phyloP scores from a whole-genome alignment of 1,284 basidiomycete species.

The Cutaneotrichosporon spelunceum region DNA sequence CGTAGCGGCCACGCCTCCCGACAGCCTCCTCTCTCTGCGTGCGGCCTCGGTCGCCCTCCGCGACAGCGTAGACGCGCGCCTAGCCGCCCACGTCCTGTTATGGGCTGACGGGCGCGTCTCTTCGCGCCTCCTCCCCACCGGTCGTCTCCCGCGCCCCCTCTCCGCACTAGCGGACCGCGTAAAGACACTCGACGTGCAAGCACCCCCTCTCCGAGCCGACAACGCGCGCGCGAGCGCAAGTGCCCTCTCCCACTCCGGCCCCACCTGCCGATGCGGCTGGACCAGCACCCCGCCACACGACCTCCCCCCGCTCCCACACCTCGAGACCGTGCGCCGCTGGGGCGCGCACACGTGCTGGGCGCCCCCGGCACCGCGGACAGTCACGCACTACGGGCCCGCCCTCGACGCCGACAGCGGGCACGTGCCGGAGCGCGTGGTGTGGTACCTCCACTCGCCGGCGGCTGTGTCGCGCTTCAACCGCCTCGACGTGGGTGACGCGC shows the following conservation, averaged over 20 bases:
- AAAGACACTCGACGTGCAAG: background rate
- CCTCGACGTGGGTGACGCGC: background rate
- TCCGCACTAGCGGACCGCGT: background rate
- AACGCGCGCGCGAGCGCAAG: no score
- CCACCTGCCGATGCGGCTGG: background rate
- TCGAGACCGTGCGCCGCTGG: background rate
- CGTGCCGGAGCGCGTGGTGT: background rate
- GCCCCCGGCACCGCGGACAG: background rate
- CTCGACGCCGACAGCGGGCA: background rate
- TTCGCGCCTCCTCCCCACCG: background rate
- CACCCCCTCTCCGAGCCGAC: background rate
- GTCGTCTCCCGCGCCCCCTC: background rate
- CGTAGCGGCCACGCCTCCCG: background rate
- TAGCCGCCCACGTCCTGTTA: slow-evolving; percentile 3
- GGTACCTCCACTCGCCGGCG: background rate
- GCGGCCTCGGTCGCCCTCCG: background rate
- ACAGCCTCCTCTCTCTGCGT: slow-evolving; percentile 8
- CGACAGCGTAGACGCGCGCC: slow-evolving; percentile 4
- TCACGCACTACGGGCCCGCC: background rate
- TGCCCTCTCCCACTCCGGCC: no score
- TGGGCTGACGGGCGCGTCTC: background rate
- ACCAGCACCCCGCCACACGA: background rate
- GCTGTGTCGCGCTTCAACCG: background rate
- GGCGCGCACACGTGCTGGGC: background rate
- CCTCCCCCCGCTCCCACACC: background rate